Evolutionary conservation across 441 rosid genomes (phyloP), one percentile per base, ranked within the genome.

Genomic region (Hura crepitans): DNA sequence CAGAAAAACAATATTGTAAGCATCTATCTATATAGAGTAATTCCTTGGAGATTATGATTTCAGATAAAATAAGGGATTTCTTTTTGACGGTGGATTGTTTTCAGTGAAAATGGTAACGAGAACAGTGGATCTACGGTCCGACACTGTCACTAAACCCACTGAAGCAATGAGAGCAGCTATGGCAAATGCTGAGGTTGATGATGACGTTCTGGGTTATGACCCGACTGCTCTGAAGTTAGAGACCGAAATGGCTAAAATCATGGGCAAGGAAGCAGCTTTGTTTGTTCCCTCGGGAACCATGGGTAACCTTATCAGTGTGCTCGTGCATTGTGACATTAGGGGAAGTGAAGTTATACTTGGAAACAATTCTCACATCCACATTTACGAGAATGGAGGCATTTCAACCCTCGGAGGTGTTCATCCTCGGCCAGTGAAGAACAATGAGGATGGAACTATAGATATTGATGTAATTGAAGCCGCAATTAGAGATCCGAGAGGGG

Each of bases 291-390:
- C 99, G 4, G 99, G 99, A 37, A 92, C 97, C 13, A 95, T 92
- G 97, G 96, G 93, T 42, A 95, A 95, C 82, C 89, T 92, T 39
- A 92, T 92, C 17, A 90, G 99, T 45, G 96, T 95, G 51, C 90
- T 95, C 31, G 93, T 89, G 57, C 99, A 95, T 70, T 95, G 97
- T 74, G 87, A 90, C 35, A 68, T 81, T 66, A 81, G 97, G 68
- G 99, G 97, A 23, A 95, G 99, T 63, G 97, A 95, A 80, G 91
- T 90, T 69, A 92, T 95, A 76, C 97, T 92, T 11, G 97, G 99
- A 65, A 80, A 89, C 80, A 83, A 86, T 73, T 87, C 88, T 58
- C 99, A 92, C 65, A 86, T 95, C 74, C 93, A 89, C 60, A 80
- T 90, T 5, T 92, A 83, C 10, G 99, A 95, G 84, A 95, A 92